Evolutionary conservation across 2,329 filamentous ascomycete genomes (phyloP).

Genomic region (Ascochyta koolunga): DNA sequence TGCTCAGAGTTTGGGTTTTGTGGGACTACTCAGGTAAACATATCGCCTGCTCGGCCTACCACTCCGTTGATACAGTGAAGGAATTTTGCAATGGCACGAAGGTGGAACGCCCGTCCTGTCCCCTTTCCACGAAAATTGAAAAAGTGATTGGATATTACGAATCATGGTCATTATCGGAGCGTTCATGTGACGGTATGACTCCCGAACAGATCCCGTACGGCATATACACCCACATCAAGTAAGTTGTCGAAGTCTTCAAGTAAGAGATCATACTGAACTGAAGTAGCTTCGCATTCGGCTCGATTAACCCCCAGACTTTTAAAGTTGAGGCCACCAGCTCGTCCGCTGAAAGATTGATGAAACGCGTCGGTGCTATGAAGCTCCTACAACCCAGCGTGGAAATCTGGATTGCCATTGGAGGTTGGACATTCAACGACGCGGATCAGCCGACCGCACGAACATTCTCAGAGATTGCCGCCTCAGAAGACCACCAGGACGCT

Average conservation of each 20-base stretch:
- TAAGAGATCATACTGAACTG: too few species aligned
- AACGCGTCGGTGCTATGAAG: constrained; percentile 33
- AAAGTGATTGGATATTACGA: background rate
- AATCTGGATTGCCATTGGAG: constrained; percentile 48
- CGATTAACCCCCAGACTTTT: constrained; percentile 10
- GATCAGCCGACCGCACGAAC: too few species aligned
- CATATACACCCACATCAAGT: constrained; percentile 11
- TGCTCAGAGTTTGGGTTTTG: background rate
- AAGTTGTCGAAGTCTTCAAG: too few species aligned
- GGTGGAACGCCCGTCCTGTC: background rate
- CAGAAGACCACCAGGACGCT: constrained; percentile 10
- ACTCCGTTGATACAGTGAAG: background rate
- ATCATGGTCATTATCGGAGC: background rate
- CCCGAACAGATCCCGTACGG: constrained; percentile 9
- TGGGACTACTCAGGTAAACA: too few species aligned
- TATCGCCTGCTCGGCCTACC: too few species aligned
- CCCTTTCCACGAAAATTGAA: constrained; percentile 18
- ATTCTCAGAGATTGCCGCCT: constrained; percentile 37
- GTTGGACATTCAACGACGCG: constrained; percentile 50
- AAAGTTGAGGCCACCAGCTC: background rate
- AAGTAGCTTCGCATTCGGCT: constrained; percentile 11
- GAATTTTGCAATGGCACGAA: background rate
- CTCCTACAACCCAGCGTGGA: constrained; percentile 30
- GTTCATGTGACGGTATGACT: background rate
- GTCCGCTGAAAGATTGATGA: background rate